Conservation (phyloP, 768 basidiomycete genomes). For the Porphyrellus cyaneotinctus region DNA sequence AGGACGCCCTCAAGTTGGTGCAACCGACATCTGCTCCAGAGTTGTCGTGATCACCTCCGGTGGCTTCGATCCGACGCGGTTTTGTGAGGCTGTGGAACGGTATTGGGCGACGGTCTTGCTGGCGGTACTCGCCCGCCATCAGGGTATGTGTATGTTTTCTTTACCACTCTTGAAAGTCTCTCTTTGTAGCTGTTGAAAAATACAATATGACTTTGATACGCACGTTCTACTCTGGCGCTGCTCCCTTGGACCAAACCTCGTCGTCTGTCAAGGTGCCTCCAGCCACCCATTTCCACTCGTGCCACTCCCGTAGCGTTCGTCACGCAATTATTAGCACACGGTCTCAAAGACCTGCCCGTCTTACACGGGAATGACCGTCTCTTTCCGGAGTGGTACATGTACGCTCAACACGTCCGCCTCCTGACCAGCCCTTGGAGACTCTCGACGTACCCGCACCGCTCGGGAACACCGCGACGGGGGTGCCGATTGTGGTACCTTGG, state of each 20-base stretch:
- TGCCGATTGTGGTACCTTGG: slow-evolving; percentile 66
- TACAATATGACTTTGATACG: too few species aligned
- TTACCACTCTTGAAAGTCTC: not conserved
- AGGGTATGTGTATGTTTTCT: slow-evolving; percentile 42
- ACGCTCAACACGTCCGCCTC: too few species aligned
- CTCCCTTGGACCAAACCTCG: slow-evolving; percentile 57
- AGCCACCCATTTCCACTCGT: too few species aligned
- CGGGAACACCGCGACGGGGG: slow-evolving; percentile 52
- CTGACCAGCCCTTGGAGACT: too few species aligned
- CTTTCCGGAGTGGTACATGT: too few species aligned
- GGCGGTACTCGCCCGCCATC: slow-evolving; percentile 63
- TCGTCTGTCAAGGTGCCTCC: slow-evolving; percentile 49
- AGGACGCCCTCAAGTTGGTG: too few species aligned
- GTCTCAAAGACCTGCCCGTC: slow-evolving; percentile 81
- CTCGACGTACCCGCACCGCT: too few species aligned
- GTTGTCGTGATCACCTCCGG: slow-evolving; percentile 54
- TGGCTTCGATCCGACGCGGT: slow-evolving; percentile 67
- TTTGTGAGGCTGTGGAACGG: slow-evolving; percentile 60
- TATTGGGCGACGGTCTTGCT: slow-evolving; percentile 57
- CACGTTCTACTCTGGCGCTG: too few species aligned
- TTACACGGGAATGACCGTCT: slow-evolving; percentile 51
- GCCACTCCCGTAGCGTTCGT: not conserved
- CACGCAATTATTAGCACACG: slow-evolving; percentile 49
- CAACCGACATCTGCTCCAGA: slow-evolving; percentile 53
- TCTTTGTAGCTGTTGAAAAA: too few species aligned